These are phyloP conservation scores for Chlorella sp. DNA, from an alignment of 139 green algal genomes.

Conservation along the genomic window DNA sequence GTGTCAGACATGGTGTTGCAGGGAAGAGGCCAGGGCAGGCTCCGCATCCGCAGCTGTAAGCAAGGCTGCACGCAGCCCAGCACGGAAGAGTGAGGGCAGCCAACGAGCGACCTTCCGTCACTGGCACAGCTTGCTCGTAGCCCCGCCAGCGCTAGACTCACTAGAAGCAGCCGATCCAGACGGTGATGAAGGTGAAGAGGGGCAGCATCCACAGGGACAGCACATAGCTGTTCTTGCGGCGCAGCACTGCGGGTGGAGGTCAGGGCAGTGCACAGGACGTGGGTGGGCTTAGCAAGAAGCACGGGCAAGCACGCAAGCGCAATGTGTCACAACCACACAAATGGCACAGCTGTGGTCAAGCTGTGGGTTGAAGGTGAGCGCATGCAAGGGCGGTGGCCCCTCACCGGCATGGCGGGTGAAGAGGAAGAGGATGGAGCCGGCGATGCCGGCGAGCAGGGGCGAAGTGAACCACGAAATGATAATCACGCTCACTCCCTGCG, in stretches of 20 bases:
- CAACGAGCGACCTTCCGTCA: too few species aligned
- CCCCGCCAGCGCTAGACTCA: too few species aligned
- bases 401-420: slow-evolving; percentile 39
- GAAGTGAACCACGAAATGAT: slow-evolving; percentile 68
- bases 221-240: slow-evolving; percentile 28
- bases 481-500: slow-evolving; percentile 45
- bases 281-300: too few species aligned
- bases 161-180: slow-evolving; percentile 56
- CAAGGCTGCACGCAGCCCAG: too few species aligned
- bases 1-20: background rate
- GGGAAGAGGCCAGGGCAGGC: background rate
- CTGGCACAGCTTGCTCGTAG: background rate
- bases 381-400: background rate
- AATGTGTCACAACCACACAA: background rate
- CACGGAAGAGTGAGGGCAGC: too few species aligned
- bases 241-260: slow-evolving; percentile 15
- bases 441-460: slow-evolving; percentile 45
- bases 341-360: background rate
- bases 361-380: background rate
- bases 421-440: slow-evolving; percentile 32
- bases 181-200: slow-evolving; percentile 47
- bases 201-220: slow-evolving; percentile 37
- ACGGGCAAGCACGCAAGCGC: background rate
- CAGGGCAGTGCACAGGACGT: background rate
- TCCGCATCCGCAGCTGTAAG: background rate